Evolutionary conservation across 176 grass and related monocot species (phyloP), one percentile per base, ranked within the genome.

Genomic region (Eleusine coracana): DNA sequence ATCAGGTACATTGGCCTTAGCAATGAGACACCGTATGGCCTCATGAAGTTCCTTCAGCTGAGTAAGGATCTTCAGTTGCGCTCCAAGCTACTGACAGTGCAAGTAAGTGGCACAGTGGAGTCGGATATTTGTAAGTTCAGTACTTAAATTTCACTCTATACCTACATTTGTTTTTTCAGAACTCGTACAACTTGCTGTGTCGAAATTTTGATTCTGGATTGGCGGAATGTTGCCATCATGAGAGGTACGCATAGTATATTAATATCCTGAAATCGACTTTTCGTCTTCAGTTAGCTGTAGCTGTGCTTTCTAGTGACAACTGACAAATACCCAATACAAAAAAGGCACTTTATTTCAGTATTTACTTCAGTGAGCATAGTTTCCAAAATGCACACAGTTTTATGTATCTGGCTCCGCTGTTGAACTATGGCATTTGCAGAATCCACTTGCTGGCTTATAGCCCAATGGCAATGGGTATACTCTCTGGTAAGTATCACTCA

Each of bases 401-500:
- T 72, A 36, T 66, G 36, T 55, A 5, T 12, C 15, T 76, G 0
- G 66, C 0, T 79, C 20, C 1, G 14, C 66, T 61, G 39, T 70
- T 59, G 50, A 52, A 89, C 55, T 80, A 18, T 66, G 29, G 54
- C 5, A 67, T 80, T 75, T 88, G 51, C 80, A 95, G 96, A 83
- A 86, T 93, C 66, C 90, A 73, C 70, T 83, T 98, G 80, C 83
- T 98, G 77, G 90, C 92, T 68, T 98, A 98, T 66, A 98, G 96
- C 45, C 96, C 96, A 64, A 93, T 98, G 88, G 92, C 96, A 55
- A 98, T 98, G 92, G 96, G 92, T 63, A 89, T 98, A 89, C 92
- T 95, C 82, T 95, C 92, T 55, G 92, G 92, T 61, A 98, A 98
- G 80, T 98, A 98, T 56, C 88, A 89, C 58, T 90, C 79, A 9